Evolutionary conservation across 306 rosid species (phyloP), one percentile per base, ranked within the genome.

Genomic region (Ormosia semicastrata): DNA sequence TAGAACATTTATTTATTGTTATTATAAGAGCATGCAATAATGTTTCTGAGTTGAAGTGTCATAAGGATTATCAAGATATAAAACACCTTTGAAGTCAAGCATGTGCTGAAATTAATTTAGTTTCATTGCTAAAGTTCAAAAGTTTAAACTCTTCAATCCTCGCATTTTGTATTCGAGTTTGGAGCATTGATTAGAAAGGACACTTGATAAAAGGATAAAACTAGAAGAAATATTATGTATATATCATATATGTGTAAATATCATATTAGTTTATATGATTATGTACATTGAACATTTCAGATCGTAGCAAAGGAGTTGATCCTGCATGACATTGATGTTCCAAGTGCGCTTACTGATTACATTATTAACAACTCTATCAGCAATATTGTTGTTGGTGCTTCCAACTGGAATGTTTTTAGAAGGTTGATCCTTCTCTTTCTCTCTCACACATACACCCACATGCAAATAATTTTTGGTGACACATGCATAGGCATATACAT

Each of bases 301-400:
- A 79, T 94, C 3, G 63, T 15, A 70, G 91, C 94, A 6, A 87
- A 88, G 87, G 97, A 94, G 86, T 59, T 92, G 76, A 79, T 94
- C 33, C 77, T 94, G 70, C 87, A 89, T 54, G 91, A 87, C 86
- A 83, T 88, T 62, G 95, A 94, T 49, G 84, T 94, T 73, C 72
- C 93, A 67, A 83, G 71, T 24, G 93, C 92, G 7, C 91, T 94
- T 8, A 60, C 47, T 13, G 82, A 92, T 68, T 91, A 83, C 71
- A 39, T 89, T 7, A 7, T 43, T 43, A 50, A 66, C 46, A 81
- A 92, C 85, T 64, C 84, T 75, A 76, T 94, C 80, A 73, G 18
- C 90, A 85, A 87, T 34, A 62, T 94, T 79, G 92, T 94, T 53
- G 89, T 92, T 63, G 98, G 97, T 43, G 91, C 97, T 85, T 88